phyloP scores from a whole-genome alignment of 257 asterid genomes.

The Capsicum pubescens region DNA sequence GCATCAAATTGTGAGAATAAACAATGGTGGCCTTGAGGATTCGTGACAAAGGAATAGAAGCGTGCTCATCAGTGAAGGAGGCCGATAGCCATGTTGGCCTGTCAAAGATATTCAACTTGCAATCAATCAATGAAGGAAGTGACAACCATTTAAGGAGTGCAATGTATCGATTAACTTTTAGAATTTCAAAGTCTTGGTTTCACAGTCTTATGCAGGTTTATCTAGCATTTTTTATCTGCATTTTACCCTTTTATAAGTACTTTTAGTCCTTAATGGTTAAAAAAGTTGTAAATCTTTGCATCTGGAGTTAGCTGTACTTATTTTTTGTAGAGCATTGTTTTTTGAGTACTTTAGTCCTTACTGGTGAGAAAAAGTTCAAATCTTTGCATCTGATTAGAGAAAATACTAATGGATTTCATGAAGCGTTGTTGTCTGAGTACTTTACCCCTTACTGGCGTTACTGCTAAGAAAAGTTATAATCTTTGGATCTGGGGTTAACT shows the following conservation, averaged over 20 bases:
- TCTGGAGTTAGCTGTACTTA: neutral
- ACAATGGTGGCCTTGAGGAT: no score
- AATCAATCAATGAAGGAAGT: no score
- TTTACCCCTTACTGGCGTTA: neutral
- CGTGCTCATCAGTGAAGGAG: no score
- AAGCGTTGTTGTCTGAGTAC: neutral
- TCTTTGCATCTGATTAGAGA: neutral
- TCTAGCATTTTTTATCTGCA: neutral
- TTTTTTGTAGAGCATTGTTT: neutral
- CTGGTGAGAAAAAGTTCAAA: neutral
- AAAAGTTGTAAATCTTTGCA: neutral
- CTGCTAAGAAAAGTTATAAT: neutral
- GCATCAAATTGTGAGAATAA: no score
- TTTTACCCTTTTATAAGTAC: neutral
- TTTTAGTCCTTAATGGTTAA: neutral
- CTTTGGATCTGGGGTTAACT: neutral
- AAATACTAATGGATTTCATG: neutral
- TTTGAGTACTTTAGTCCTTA: neutral
- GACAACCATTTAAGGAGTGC: no score
- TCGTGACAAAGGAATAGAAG: no score
- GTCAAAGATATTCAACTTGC: no score
- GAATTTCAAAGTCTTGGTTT: no score
- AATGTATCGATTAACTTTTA: no score
- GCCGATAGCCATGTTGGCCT: no score
- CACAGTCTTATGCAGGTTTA: slow-evolving; percentile 30